Conservation (phyloP, 208 protist species). For the Trypanosoma cruzi region DNA sequence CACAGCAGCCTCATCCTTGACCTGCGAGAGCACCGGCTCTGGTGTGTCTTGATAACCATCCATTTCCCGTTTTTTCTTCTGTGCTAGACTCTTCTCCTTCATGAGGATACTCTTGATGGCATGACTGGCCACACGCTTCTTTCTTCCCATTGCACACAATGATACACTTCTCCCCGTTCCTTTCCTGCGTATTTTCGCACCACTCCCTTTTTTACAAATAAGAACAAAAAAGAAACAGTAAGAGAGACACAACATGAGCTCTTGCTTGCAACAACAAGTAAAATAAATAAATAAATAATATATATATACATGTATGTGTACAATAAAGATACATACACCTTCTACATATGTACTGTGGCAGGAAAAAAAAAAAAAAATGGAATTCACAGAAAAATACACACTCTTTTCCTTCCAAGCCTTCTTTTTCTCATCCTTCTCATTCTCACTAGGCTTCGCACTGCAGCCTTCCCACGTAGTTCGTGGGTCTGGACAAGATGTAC, state of each 20-base stretch:
- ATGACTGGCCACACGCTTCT: conserved; percentile 67
- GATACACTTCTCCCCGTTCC: neutral
- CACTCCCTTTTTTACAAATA: too few species aligned
- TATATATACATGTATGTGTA: too few species aligned
- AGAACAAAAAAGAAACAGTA: too few species aligned
- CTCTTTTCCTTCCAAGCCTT: too few species aligned
- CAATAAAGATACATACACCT: neutral
- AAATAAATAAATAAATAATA: too few species aligned
- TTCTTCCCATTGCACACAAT: conserved; percentile 60
- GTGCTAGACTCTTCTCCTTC: conserved; percentile 85
- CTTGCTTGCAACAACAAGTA: neutral
- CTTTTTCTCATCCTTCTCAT: too few species aligned
- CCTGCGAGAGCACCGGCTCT: conserved; percentile 36
- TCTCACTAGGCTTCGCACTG: too few species aligned
- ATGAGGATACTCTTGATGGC: conserved; percentile 92
- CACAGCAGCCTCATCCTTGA: conserved; percentile 71
- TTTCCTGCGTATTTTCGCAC: neutral
- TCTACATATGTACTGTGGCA: conserved; percentile 1
- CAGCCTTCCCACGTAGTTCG: too few species aligned
- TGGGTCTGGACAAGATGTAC: too few species aligned
- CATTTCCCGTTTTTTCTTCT: conserved; percentile 90
- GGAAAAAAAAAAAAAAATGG: too few species aligned
- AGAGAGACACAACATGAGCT: neutral
- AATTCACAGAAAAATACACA: too few species aligned
- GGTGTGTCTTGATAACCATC: conserved; percentile 66